phyloP scores from a whole-genome alignment of 2,329 filamentous ascomycete species.

The Monilinia laxa region DNA sequence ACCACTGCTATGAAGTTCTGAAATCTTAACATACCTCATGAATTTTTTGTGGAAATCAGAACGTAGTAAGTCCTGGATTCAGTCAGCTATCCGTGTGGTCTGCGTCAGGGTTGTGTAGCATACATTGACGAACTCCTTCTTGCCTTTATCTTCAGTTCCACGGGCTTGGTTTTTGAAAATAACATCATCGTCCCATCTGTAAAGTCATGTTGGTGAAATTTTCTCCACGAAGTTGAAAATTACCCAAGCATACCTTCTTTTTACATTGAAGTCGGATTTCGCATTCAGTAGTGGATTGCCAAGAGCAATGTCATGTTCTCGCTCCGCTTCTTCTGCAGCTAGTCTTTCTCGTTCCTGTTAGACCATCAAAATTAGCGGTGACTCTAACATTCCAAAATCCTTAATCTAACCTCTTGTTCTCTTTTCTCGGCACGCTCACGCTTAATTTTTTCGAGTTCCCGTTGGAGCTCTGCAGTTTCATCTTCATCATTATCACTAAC shows the following conservation, averaged over 20 bases:
- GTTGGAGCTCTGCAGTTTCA: conserved; percentile 83
- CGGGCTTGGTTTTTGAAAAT: conserved; percentile 99
- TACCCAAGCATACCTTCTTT: conserved; percentile 53
- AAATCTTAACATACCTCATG: conserved; percentile 57
- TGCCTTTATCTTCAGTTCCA: conserved; percentile 87
- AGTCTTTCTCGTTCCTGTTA: conserved; percentile 71
- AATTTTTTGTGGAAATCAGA: conserved; percentile 98
- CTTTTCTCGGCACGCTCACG: conserved; percentile 75
- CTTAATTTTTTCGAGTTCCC: conserved; percentile 93
- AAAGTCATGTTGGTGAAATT: background rate
- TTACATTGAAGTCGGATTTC: conserved; percentile 83
- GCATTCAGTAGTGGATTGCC: conserved; percentile 87
- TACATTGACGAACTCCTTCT: conserved; percentile 96
- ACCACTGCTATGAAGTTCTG: background rate
- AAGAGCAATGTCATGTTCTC: conserved; percentile 83
- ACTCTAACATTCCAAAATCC: background rate
- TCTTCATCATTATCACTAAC: conserved; percentile 71
- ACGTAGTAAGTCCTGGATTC: conserved; percentile 70
- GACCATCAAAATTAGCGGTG: conserved; percentile 24
- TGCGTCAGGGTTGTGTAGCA: conserved; percentile 41
- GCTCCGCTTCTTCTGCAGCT: conserved; percentile 77
- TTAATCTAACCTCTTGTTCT: conserved; percentile 60
- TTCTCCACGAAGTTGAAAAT: conserved; percentile 13
- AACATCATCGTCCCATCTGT: conserved; percentile 93
- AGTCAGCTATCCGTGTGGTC: conserved; percentile 25